Evolutionary conservation across 176 grass and related monocot species (phyloP), one percentile per base, ranked within the genome.

Genomic region (Musa schizocarpa): DNA sequence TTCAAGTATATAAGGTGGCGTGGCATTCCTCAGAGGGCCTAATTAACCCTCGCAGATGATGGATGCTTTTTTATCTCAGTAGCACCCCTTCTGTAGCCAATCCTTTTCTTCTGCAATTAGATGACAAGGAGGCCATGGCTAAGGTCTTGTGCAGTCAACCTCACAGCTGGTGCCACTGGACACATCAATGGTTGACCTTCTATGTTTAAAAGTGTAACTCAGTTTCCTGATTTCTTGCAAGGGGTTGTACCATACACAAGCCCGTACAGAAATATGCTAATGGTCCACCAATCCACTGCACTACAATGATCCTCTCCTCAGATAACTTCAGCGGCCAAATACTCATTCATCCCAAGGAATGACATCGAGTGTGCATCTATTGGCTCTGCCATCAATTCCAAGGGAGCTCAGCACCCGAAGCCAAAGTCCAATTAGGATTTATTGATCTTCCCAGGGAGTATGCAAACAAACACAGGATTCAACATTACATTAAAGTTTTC

Each of bases 371-470:
- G 58, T 6, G 34, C 74, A 49, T 19, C 27, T 13, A 26, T 61
- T 5, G 73, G 73, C 58, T 76, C 58, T 13, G 74, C 74, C 58
- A 76, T 63, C 9, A 65, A 34, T 34, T 76, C 74, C 1, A 58
- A 16, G 26, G 50, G 24, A 16, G 72, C 52, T 48, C 56, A 1
- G 12, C 13, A 8, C 13, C 16, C 17, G 1, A 62, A 22, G 3
- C 56, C 19, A 12, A 73, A 54, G 22, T 13, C 43, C 11, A 54
- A 54, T 25, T 55, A 55, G 21, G 50, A 54, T 16, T 54, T 55
- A n/a, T 54, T 51, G 52, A 13, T 76, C 74, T 76, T 76, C 74
- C 49, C 22, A 34, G 74, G 56, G 1, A 76, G 74, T 23, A 76
- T 51, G 57, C 3, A 43, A 7, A 76, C 13, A 54, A 73, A 73